A percentile compares a stretch with the other conserved stretches of the same genome.
Conservation (phyloP, 23 red algal genomes). For the Cyanidiococcus yangmingshanensis region DNA sequence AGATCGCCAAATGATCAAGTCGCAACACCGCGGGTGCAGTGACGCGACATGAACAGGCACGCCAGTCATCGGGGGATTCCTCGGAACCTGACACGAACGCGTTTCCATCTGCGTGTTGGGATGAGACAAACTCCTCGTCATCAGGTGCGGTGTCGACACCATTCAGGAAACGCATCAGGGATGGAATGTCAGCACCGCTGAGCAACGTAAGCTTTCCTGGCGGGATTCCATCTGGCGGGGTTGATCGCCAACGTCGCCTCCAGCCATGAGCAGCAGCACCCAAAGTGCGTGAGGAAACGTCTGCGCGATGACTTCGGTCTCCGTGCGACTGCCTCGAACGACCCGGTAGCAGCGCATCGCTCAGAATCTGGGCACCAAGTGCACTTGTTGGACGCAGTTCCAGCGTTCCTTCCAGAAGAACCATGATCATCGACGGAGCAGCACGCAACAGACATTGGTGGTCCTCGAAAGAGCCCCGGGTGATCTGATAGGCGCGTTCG, state of each 20-base stretch:
- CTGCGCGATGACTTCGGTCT: too few relatives aligned
- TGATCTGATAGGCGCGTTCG: neutral
- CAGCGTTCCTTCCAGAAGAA: neutral
- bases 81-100: too few relatives aligned
- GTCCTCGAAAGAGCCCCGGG: neutral
- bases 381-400: neutral
- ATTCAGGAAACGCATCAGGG: neutral
- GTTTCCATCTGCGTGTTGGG: too few relatives aligned
- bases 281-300: too few relatives aligned
- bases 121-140: too few relatives aligned
- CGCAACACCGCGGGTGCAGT: neutral
- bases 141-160: neutral
- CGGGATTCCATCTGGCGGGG: neutral
- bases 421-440: neutral
- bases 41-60: neutral
- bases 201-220: neutral
- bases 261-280: too few relatives aligned
- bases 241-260: too few relatives aligned
- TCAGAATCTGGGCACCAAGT: neutral
- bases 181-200: neutral
- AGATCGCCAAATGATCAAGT: neutral
- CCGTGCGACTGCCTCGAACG: too few relatives aligned
- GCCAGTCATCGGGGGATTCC: too few relatives aligned
- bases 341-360: neutral
- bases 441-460: neutral